These are phyloP conservation scores for Phanerochaete carnosa DNA, from an alignment of 768 basidiomycete genomes.

Conservation along the genomic window DNA sequence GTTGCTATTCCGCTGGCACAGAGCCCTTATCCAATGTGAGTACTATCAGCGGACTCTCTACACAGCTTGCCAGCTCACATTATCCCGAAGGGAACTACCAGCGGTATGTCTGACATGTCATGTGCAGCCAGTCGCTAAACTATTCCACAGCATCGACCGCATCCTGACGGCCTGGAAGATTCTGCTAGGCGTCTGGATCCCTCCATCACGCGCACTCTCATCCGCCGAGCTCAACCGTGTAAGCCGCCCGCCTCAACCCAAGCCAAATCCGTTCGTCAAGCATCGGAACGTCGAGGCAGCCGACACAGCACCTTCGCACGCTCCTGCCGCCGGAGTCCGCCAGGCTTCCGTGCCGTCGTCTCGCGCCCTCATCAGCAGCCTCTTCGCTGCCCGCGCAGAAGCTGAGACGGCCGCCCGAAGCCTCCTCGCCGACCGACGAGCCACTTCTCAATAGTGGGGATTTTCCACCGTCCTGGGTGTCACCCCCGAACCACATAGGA, in stretches of 20 bases:
- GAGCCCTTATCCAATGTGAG: slow-evolving; percentile 36
- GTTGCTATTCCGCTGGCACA: slow-evolving; percentile 45
- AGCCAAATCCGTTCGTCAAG: slow-evolving; percentile 41
- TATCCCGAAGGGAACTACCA: slow-evolving; percentile 22
- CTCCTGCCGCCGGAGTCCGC: background rate
- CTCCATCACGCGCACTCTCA: slow-evolving; percentile 15
- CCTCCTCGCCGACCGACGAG: background rate
- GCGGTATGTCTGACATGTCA: slow-evolving; percentile 18
- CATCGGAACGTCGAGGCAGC: background rate
- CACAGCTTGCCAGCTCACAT: background rate
- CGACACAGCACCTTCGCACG: background rate
- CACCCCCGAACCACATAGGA: background rate
- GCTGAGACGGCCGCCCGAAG: background rate
- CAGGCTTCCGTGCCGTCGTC: background rate
- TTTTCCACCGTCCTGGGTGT: background rate
- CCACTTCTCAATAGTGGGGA: background rate
- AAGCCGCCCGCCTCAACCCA: slow-evolving; percentile 37
- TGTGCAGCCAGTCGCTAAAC: background rate
- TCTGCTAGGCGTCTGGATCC: slow-evolving; percentile 32
- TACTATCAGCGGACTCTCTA: background rate
- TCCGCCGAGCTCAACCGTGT: slow-evolving; percentile 31
- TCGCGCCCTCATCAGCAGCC: background rate
- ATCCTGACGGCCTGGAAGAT: slow-evolving; percentile 38
- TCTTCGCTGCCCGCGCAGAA: slow-evolving; percentile 6
- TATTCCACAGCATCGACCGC: slow-evolving; percentile 23